Evolutionary conservation across 495 filamentous ascomycete species (phyloP).

Genomic region (Terfezia boudieri): DNA sequence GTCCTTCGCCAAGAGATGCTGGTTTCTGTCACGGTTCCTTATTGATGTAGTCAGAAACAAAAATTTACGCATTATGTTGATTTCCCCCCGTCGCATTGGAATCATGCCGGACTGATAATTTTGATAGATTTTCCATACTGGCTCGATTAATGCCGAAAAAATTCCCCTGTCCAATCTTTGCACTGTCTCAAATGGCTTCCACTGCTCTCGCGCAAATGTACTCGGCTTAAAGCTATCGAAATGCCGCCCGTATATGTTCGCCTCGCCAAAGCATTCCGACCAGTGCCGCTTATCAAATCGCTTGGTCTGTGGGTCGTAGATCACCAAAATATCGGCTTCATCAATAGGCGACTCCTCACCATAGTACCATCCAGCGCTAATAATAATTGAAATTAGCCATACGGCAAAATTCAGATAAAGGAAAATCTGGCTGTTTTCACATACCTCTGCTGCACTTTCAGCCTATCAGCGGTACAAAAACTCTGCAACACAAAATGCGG

Average conservation of each 20-base stretch:
- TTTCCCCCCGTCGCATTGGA: constrained; percentile 11
- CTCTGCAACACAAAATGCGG: constrained; percentile 14
- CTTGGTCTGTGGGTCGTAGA: constrained; percentile 15
- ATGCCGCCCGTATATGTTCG: constrained; percentile 15
- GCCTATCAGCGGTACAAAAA: constrained; percentile 14
- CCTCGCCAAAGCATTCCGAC: constrained; percentile 18
- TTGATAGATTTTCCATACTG: constrained; percentile 18
- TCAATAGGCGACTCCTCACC: neutral
- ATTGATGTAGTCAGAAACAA: constrained; percentile 17
- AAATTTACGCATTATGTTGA: constrained; percentile 17
- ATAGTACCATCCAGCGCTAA: neutral
- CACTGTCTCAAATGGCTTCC: constrained; percentile 13
- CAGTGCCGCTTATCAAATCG: constrained; percentile 16
- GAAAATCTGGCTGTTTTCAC: constrained; percentile 5
- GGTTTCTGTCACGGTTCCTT: constrained; percentile 13
- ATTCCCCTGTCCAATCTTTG: constrained; percentile 17
- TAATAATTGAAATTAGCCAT: neutral
- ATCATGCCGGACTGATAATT: constrained; percentile 8
- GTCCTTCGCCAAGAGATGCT: constrained; percentile 17
- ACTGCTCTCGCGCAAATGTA: constrained; percentile 10
- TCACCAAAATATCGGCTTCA: constrained; percentile 14
- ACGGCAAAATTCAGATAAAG: constrained; percentile 6
- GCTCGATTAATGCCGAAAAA: constrained; percentile 14
- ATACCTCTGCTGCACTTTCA: constrained; percentile 16
- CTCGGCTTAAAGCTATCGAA: constrained; percentile 17